These are phyloP conservation scores for Kwoniella heveanensis DNA, from an alignment of 768 basidiomycete genomes.

Conservation along the genomic window DNA sequence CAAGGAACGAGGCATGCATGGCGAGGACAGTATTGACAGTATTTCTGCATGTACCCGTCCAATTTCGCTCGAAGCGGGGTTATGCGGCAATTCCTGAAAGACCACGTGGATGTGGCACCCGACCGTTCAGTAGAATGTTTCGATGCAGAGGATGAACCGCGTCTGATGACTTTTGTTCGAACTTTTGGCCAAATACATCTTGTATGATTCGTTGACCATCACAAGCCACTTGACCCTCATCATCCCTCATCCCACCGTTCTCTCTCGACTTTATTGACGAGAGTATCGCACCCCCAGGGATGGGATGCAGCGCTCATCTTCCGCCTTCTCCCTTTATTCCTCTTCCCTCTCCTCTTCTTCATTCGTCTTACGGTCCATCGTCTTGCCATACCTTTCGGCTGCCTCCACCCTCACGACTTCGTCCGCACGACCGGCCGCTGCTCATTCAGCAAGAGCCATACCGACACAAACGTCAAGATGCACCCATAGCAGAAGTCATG, in stretches of 20 bases:
- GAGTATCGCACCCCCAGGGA: slow-evolving; percentile 21
- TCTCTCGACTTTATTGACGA: background rate
- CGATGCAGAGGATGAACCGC: too few relatives aligned
- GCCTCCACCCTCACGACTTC: background rate
- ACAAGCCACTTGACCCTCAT: background rate
- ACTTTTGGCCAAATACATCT: background rate
- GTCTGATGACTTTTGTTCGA: background rate
- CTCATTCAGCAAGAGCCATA: background rate
- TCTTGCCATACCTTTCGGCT: slow-evolving; percentile 34
- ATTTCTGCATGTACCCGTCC: too few relatives aligned
- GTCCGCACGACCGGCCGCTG: background rate
- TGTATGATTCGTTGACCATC: background rate
- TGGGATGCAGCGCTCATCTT: slow-evolving; percentile 37
- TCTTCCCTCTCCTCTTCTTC: background rate
- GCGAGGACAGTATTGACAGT: too few relatives aligned
- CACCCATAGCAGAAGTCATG: background rate
- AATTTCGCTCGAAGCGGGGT: background rate
- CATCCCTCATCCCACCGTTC: background rate
- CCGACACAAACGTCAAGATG: background rate
- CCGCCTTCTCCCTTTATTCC: background rate
- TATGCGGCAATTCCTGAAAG: background rate
- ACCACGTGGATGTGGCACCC: background rate
- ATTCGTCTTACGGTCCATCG: slow-evolving; percentile 24
- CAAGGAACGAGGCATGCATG: background rate
- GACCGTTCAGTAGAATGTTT: background rate